Percentiles rank a stretch among this genome's conserved stretches.
Conservation (phyloP, 2,329 filamentous ascomycete species). For the Colletotrichum sp. region DNA sequence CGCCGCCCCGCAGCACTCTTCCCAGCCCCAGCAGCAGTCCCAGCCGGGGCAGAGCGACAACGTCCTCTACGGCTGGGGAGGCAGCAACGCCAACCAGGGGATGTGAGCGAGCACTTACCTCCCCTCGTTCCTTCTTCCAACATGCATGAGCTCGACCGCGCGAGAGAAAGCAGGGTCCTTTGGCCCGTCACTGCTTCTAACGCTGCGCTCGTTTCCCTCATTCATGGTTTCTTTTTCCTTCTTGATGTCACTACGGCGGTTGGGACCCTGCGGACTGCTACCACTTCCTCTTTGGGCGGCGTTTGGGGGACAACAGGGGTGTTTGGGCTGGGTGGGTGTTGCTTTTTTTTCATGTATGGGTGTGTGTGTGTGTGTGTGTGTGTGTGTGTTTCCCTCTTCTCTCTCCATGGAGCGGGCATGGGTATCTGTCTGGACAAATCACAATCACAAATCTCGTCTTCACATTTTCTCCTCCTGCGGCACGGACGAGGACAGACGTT, state of each 20-base stretch:
- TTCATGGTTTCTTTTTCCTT: neutral
- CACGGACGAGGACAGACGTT: neutral
- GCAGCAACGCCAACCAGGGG: neutral
- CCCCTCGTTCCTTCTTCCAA: neutral
- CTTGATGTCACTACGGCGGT: neutral
- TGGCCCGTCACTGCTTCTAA: neutral
- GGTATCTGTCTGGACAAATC: neutral
- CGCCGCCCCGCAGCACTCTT: neutral
- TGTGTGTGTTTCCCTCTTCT: neutral
- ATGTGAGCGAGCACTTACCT: neutral
- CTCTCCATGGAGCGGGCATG: neutral
- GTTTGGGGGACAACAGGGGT: neutral
- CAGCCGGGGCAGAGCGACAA: neutral
- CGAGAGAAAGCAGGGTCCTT: neutral
- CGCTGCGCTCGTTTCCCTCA: neutral
- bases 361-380: neutral
- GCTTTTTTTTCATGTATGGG: neutral
- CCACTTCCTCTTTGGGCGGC: neutral
- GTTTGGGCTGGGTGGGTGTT: neutral
- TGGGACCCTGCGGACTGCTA: neutral
- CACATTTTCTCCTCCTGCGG: neutral
- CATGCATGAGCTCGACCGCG: neutral
- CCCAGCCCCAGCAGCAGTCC: neutral
- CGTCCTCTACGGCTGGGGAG: slow-evolving; percentile 7
- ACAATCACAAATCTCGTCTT: neutral